Evolutionary conservation across 23 red algal species (phyloP).

Genomic region (Gracilaria gracilis): DNA sequence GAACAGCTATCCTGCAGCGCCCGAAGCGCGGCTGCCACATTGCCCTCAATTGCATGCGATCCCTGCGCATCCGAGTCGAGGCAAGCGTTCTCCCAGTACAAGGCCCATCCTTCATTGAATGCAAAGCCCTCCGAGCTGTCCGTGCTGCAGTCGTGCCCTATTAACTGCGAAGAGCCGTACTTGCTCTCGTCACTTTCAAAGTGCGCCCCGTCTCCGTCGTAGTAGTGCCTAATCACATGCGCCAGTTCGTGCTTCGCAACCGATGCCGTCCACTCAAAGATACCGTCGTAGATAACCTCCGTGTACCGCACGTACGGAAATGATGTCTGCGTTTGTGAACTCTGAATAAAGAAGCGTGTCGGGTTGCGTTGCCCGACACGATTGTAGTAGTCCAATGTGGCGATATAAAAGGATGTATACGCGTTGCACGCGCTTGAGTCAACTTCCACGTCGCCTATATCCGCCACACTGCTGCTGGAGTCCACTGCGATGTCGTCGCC

Average conservation of each 20-base stretch:
- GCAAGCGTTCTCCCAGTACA: neutral
- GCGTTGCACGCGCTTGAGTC: neutral
- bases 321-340: neutral
- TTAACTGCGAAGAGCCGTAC: neutral
- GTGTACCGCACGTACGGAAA: neutral
- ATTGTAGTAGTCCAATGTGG: neutral
- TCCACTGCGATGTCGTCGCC: neutral
- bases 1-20: neutral
- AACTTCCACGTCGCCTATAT: conserved; percentile 4
- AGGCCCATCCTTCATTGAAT: conserved; percentile 36
- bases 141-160: neutral
- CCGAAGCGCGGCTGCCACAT: conserved; percentile 22
- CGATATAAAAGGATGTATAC: conserved; percentile 5
- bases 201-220: neutral
- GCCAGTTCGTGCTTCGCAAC: conserved; percentile 24
- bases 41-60: neutral
- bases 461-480: neutral
- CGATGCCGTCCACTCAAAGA: neutral
- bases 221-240: neutral
- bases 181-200: neutral
- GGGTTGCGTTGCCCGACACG: neutral
- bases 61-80: no score
- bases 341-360: neutral
- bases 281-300: neutral
- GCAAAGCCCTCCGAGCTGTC: conserved; percentile 15